Percentiles rank a stretch among this genome's conserved stretches.
Conservation (phyloP, 306 rosid genomes). For the Medicago ruthenica region DNA sequence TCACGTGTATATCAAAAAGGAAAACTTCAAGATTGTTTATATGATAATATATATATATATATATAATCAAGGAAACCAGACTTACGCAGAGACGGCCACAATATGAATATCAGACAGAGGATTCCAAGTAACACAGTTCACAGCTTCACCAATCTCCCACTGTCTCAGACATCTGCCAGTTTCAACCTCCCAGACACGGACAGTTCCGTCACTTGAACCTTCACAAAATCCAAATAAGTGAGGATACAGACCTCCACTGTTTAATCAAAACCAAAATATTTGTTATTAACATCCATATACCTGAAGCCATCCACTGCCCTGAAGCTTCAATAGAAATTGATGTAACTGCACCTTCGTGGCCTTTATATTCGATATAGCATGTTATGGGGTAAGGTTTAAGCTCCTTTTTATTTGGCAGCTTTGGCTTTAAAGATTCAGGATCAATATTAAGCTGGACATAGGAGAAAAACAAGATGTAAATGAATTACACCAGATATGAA, state of each 20-base stretch:
- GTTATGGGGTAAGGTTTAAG: conserved; percentile 84
- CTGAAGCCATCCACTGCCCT: conserved; percentile 99
- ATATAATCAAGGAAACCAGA: conserved; percentile 33
- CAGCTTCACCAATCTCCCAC: conserved; percentile 83
- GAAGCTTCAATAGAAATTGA: conserved; percentile 81
- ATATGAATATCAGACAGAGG: conserved; percentile 75
- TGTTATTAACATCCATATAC: conserved; percentile 53
- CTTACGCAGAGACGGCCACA: conserved; percentile 81
- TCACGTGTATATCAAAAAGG: conserved; percentile 7
- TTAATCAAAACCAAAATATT: conserved; percentile 32
- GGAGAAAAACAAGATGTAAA: conserved; percentile 21
- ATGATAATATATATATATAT: neutral
- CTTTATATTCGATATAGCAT: conserved; percentile 83
- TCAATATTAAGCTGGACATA: conserved; percentile 76
- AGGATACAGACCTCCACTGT: conserved; percentile 26
- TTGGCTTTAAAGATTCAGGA: conserved; percentile 94
- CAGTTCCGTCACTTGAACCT: conserved; percentile 94
- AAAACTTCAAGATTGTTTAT: neutral
- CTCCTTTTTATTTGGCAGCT: conserved; percentile 84
- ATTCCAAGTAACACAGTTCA: conserved; percentile 89
- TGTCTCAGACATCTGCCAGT: conserved; percentile 84
- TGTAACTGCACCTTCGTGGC: conserved; percentile 84
- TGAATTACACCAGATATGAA: neutral
- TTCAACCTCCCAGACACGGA: conserved; percentile 93
- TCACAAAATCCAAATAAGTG: conserved; percentile 34